Conservation (phyloP, 108 stramenopile genomes). For the Stephanodiscus triporus region DNA sequence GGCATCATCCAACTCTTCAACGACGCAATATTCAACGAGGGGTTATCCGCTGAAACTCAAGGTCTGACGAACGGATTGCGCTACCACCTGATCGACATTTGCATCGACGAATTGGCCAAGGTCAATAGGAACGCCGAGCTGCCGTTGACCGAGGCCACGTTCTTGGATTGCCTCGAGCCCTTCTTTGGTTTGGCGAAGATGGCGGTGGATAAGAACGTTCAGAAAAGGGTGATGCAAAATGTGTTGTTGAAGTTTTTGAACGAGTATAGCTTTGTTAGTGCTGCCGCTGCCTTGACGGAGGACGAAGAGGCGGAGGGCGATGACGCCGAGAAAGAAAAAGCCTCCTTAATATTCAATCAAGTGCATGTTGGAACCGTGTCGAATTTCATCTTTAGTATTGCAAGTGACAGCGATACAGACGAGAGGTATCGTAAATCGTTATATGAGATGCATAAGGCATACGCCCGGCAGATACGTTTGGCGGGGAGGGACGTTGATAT, state of each 20-base stretch:
- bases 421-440: constrained; percentile 71
- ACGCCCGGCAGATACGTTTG: constrained; percentile 69
- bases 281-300: constrained; percentile 10
- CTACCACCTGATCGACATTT: constrained; percentile 88
- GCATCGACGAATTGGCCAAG: constrained; percentile 80
- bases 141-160: constrained; percentile 82
- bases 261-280: constrained; percentile 68
- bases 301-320: constrained; percentile 25
- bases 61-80: constrained; percentile 82
- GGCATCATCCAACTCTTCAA: constrained; percentile 89
- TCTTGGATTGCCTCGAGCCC: constrained; percentile 84
- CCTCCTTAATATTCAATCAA: constrained; percentile 57
- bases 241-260: constrained; percentile 79
- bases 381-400: constrained; percentile 83
- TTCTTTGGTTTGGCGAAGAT: constrained; percentile 80
- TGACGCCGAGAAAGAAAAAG: constrained; percentile 42
- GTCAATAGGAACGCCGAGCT: constrained; percentile 67
- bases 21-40: constrained; percentile 85
- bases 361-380: constrained; percentile 88
- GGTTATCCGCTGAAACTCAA: constrained; percentile 64
- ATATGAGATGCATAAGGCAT: constrained; percentile 87
- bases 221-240: constrained; percentile 79
- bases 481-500: constrained; percentile 77
- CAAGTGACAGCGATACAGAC: constrained; percentile 71
- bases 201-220: constrained; percentile 70